These are phyloP conservation scores for Solanum pinnatisectum DNA, from an alignment of 257 asterid species.

Conservation along the genomic window DNA sequence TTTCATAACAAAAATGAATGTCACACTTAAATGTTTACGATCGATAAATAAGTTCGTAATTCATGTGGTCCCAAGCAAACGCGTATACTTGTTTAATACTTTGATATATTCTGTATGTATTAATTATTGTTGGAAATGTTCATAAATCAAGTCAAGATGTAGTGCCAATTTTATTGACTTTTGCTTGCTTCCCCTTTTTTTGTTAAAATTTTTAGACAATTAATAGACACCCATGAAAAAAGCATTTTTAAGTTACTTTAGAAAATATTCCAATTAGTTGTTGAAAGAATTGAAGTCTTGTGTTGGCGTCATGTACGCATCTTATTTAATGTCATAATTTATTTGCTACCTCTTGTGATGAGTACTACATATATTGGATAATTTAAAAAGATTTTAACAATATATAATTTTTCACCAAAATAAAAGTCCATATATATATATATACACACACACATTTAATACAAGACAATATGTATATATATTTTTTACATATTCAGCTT, in stretches of 20 bases:
- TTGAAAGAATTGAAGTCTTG: neutral
- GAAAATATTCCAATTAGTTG: neutral
- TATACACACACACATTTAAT: no score
- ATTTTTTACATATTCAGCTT: no score
- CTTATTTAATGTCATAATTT: no score
- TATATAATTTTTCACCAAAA: no score
- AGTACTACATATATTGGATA: no score
- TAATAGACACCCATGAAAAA: neutral
- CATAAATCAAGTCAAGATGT: neutral
- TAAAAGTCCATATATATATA: no score
- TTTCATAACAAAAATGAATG: neutral
- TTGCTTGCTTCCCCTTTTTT: neutral
- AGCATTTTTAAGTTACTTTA: neutral
- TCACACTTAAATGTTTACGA: neutral
- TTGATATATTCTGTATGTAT: neutral
- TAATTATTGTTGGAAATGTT: neutral
- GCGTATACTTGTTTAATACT: neutral
- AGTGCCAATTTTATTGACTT: neutral
- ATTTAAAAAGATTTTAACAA: no score
- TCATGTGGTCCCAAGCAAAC: neutral
- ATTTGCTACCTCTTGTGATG: no score
- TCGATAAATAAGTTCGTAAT: no score
- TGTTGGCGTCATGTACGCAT: no score
- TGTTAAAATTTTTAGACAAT: neutral
- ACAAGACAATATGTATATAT: no score